These are phyloP conservation scores for Lumnitzera racemosa DNA, from an alignment of 345 rosid genomes.

Conservation along the genomic window DNA sequence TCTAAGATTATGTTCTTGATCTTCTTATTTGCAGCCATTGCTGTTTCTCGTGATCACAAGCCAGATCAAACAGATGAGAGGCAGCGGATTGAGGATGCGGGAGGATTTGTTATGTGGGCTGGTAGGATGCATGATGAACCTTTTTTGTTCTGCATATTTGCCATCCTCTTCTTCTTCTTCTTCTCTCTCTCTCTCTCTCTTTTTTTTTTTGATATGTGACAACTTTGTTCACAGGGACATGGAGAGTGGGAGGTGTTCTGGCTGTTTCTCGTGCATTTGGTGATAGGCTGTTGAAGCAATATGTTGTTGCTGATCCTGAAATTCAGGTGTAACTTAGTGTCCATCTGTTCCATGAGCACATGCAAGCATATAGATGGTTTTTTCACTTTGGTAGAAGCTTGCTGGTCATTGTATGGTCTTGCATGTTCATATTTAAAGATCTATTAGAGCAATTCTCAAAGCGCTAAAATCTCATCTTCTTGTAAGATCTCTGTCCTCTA, in stretches of 20 bases:
- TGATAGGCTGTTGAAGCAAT: constrained; percentile 92
- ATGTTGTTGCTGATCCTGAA: constrained; percentile 99
- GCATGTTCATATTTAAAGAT: no score
- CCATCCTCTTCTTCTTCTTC: background rate
- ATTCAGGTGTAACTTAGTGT: constrained; percentile 33
- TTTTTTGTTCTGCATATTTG: background rate
- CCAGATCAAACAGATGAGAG: constrained; percentile 98
- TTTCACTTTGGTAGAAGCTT: background rate
- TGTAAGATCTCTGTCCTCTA: no score
- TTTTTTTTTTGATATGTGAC: constrained; percentile 2
- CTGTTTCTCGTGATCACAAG: constrained; percentile 97
- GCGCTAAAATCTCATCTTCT: no score
- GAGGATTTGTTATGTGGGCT: constrained; percentile 99
- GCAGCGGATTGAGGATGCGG: constrained; percentile 96
- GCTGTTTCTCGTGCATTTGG: constrained; percentile 99
- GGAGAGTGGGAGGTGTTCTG: constrained; percentile 99
- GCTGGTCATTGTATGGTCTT: no score
- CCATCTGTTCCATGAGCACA: background rate
- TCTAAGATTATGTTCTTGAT: background rate
- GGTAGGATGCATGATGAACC: constrained; percentile 29
- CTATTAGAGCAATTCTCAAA: no score
- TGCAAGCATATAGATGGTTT: background rate
- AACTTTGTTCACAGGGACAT: constrained; percentile 53
- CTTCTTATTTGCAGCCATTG: constrained; percentile 53
- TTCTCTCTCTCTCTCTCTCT: no score